Conservation (phyloP, 2,329 filamentous ascomycete species). For the Claviceps lovelessii region DNA sequence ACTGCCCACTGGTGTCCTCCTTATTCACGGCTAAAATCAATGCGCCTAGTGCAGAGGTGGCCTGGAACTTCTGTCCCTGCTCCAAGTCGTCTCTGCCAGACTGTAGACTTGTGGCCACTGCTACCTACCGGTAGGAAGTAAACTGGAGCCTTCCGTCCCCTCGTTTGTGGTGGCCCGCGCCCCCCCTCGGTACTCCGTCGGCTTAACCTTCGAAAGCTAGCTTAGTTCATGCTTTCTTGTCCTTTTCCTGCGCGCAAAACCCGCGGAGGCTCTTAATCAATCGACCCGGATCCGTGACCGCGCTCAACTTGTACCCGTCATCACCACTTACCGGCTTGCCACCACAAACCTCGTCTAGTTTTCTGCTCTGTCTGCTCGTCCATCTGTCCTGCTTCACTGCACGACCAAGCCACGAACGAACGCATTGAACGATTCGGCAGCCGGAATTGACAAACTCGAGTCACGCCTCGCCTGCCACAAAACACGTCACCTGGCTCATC, state of each 20-base stretch:
- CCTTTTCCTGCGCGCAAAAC: background rate
- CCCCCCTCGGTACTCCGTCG: background rate
- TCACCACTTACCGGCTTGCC: background rate
- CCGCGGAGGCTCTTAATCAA: constrained; percentile 3
- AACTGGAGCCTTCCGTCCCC: no score
- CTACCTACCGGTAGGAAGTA: no score
- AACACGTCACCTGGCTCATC: no score
- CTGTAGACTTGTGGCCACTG: no score
- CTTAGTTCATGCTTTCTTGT: background rate
- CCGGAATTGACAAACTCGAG: background rate
- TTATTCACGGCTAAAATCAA: background rate
- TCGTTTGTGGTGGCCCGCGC: no score
- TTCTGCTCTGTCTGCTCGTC: no score
- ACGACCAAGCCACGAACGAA: background rate
- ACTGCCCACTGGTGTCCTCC: background rate
- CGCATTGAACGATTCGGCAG: background rate
- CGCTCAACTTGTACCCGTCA: constrained; percentile 1
- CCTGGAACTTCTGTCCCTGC: background rate
- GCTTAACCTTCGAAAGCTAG: background rate
- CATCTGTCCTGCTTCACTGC: background rate
- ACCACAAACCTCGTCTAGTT: background rate
- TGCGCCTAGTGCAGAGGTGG: background rate
- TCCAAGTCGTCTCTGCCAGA: no score
- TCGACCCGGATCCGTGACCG: background rate
- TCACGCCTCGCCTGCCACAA: background rate